Evolutionary conservation across 352 stramenopile species (phyloP), one percentile per base, ranked within the genome.

Genomic region (Phytophthora citricola): DNA sequence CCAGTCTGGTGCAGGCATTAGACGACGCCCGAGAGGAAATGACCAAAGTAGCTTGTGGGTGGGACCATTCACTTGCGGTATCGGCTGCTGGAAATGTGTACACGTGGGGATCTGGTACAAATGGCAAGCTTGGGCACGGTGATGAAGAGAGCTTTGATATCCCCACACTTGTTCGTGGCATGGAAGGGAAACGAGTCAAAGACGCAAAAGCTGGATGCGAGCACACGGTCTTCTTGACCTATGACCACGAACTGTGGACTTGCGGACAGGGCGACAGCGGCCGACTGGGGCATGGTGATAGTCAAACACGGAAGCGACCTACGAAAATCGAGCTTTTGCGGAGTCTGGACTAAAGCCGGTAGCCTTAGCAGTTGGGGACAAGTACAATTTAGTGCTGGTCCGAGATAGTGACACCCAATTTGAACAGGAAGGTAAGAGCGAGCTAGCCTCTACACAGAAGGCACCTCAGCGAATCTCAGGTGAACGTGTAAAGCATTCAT

Each of bases 321-420:
- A 87, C 78, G 4, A 59, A 71, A 51, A 67, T 95, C 29, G 82
- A 93, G 14, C 47, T 79, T 6, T 93, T 54, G 49, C 60, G 0
- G 63, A 86, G 17, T 77, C 58, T 11, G 78, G 76, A 0, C 27
- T 91, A 8, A 77, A 78, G 29, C 82, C 85, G 5, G 78, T 95
- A 8, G 80, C 86, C 10, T 91, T 94, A 40, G 88, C 88, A 20
- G 88, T 94, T 10, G 88, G 88, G 9, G 88, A 95, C 69, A 95
- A 95, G 62, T 95, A 95, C 50, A 95, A 94, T 31, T 71, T 95
- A 7, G 69, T 95, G 38, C 59, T 95, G 14, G 86, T 91, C 0
- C 78, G 78, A 36, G 70, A 90, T 36, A 48, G 20, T n/a, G 64
- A 75, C 8, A 27, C n/a, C 32, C 45, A 63, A 36, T 40, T 32